phyloP scores from a whole-genome alignment of 2,329 filamentous ascomycete species.

The Hirsutella rhossiliensis region DNA sequence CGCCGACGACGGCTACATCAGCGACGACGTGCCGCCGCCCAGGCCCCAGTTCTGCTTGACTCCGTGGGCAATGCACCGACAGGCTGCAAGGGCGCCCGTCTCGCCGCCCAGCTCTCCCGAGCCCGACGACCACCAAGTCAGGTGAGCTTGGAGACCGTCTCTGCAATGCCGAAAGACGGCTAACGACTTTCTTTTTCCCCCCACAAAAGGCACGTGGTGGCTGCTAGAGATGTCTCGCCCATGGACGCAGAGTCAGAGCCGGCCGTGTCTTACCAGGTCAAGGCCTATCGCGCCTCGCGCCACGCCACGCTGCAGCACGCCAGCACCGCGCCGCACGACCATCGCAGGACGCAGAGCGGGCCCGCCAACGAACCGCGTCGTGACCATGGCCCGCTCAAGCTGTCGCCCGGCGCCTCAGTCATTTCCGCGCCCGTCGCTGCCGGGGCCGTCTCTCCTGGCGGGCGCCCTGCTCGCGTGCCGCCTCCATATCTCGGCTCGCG shows the following conservation, averaged over 20 bases:
- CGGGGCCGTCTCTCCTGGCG: background rate
- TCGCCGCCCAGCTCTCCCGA: constrained; percentile 49
- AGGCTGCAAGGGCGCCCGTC: constrained; percentile 32
- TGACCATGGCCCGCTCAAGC: too few relatives aligned
- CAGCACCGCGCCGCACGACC: too few relatives aligned
- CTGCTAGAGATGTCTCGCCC: constrained; percentile 34
- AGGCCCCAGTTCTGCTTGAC: constrained; percentile 25
- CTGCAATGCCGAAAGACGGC: background rate
- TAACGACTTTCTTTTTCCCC: background rate
- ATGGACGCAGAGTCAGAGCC: constrained; percentile 35
- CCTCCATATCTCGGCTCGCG: constrained; percentile 20
- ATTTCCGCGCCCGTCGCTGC: background rate
- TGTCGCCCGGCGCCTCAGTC: background rate
- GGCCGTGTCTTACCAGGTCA: constrained; percentile 4
- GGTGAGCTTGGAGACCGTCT: constrained; percentile 22
- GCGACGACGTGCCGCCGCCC: constrained; percentile 6
- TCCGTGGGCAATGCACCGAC: constrained; percentile 14
- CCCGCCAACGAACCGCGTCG: too few relatives aligned
- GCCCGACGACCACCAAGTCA: constrained; percentile 19
- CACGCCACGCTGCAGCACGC: background rate
- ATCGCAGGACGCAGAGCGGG: too few relatives aligned
- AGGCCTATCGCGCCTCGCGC: background rate
- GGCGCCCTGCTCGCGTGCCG: background rate
- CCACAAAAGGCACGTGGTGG: constrained; percentile 9
- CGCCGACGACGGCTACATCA: constrained; percentile 19